Conservation (phyloP, 2,329 filamentous ascomycete genomes). For the Diaporthe ilicicola region DNA sequence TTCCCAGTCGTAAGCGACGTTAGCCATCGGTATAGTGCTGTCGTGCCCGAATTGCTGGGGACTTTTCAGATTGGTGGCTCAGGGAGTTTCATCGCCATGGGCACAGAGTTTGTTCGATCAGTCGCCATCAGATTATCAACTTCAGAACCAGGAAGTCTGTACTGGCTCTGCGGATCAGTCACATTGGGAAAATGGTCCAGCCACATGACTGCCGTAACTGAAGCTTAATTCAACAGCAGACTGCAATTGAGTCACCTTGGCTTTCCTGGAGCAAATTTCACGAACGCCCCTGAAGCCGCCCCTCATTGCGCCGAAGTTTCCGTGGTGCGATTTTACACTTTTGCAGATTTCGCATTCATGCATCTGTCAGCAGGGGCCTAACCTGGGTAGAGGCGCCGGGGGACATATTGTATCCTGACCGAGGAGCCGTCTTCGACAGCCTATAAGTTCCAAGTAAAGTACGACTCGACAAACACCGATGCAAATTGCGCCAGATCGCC, state of each 20-base stretch:
- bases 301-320: not conserved
- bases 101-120: not conserved
- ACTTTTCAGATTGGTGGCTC: too few relatives aligned
- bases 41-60: too few relatives aligned
- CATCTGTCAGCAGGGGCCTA: not conserved
- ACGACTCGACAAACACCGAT: not conserved
- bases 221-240: conserved; percentile 8
- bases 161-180: not conserved
- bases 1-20: not conserved
- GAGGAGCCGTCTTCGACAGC: not conserved
- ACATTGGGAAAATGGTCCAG: too few relatives aligned
- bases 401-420: not conserved
- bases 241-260: not conserved
- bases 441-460: not conserved
- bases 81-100: not conserved
- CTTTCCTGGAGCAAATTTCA: not conserved
- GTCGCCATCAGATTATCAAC: not conserved
- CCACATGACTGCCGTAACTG: not conserved
- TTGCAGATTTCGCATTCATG: not conserved
- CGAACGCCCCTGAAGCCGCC: not conserved
- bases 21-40: not conserved
- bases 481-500: too few relatives aligned
- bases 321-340: not conserved
- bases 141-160: too few relatives aligned
- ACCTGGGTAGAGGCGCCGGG: not conserved